Base-by-base conservation (phyloP, 805 yeast species). In the Starmerella bombi region DNA sequence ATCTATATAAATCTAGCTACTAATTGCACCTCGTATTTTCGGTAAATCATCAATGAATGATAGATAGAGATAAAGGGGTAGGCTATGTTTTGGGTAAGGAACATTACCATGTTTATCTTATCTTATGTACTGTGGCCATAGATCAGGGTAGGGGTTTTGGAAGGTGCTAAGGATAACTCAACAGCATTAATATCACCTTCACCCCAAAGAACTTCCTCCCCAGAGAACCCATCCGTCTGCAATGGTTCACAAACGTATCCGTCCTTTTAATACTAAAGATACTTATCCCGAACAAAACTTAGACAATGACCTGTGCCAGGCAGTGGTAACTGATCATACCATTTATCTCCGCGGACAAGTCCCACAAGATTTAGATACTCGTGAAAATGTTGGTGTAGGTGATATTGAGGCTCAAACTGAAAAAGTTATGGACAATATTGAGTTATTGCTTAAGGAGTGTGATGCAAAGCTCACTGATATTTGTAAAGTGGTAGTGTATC, bases 271-370 rank as follows among this genome's bases (percentile, higher is more conserved):
- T 32, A 46, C 50, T 3, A 43, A 46, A 32, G 41, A 38, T 15
- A 46, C 50, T 1, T 46, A 46, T 15, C 50, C 50, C 29, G 50
- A 46, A 34, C 50, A 46, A 37, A 41, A 22, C 35, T 44, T 46
- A 23, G 48, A 43, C 32, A 46, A 46, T 18, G 50, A 46, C 23
- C 42, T 46, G 14, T 46, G 50, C 38, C 50, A 46, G 39, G 50
- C 50, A 7, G 50, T 46, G 17, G 50, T 46, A 5, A 44, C 50
- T 3, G 38, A 44, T 20, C 37, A 43, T 41, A 46, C 48, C 8
- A 41, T 46, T 23, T 46, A 46, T 17, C 40, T 46, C n/a, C 48
- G 50, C 6, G 50, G 50, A 33, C 50, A 47, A 32, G 49, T 46
- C 3, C 48, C 50, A 8, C 50, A 46, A 40, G 50, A 47, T 19